Base-by-base conservation (phyloP, 2,329 filamentous ascomycete species). In the Venturiaceae sp. region DNA sequence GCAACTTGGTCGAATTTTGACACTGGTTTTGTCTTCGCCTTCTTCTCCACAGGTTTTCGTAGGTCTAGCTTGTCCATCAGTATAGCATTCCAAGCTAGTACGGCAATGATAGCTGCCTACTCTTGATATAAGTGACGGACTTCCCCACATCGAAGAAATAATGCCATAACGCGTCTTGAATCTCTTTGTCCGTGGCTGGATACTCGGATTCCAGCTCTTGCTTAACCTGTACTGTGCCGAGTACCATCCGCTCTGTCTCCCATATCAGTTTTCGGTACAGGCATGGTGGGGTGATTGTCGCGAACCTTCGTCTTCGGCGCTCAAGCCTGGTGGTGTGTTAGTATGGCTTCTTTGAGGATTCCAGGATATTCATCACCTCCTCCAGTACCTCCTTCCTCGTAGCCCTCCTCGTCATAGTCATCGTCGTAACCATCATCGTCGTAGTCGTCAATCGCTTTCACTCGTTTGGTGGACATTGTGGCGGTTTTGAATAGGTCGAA, bases 111-210 rank as follows among this genome's bases (percentile, higher is more conserved):
- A 11, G 5, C 13, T 50, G 21, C 71, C 64, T 85, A 79, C 85
- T 87, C 62, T 84, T 82, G 60, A 99, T 73, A 68, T 95, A 96
- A 59, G 82, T 79, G 37, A 95, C 86, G 1, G 90, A 84, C 72
- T 96, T 96, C 59, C 85, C 87, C 32, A 96, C 79, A 66, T 99
- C 92, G 69, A 92, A 97, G 71, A 92, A 97, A 72, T 96, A 96
- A 72, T 99, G 84, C 90, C 91, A 97, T 16, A 99, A 74, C 0
- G 92, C 83, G 61, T 97, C 92, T 69, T 95, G 84, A 62, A 96
- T 92, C 68, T 96, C 87, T 37, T 78, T 75, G 60, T 86, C 82
- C 5, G 81, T 79, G n/a, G 81, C 75, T 67, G 78, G 81, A 65
- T 86, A 78, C 61, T 82, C 83, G 63, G 75, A 71, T 6, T 84